Percentiles rank a stretch among this genome's conserved stretches.
Evolutionary conservation across 2,329 filamentous ascomycete genomes (phyloP).

Genomic region (Penicillium sp.): DNA sequence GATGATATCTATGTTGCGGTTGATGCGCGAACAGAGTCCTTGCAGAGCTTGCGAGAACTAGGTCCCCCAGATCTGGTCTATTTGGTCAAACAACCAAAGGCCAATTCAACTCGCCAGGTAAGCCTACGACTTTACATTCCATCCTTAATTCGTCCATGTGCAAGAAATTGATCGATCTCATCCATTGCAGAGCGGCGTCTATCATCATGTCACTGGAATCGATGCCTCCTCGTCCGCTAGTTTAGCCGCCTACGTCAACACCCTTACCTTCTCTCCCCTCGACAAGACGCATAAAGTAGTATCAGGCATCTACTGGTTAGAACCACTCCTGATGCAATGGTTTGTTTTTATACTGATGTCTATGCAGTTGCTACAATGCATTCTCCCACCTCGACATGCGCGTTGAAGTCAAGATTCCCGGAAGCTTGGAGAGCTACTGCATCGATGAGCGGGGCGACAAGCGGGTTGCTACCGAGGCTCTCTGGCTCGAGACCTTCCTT

Average conservation of each 20-base stretch:
- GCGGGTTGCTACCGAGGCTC: constrained; percentile 83
- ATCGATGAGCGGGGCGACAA: constrained; percentile 96
- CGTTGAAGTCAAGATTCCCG: constrained; percentile 94
- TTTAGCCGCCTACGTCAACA: constrained; percentile 97
- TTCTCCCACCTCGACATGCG: constrained; percentile 98
- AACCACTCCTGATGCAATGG: neutral
- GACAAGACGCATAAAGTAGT: constrained; percentile 86
- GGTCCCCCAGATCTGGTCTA: constrained; percentile 95
- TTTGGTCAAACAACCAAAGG: constrained; percentile 73
- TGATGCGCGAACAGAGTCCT: constrained; percentile 85
- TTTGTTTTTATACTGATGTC: constrained; percentile 14
- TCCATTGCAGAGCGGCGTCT: constrained; percentile 71
- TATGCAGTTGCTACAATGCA: constrained; percentile 88
- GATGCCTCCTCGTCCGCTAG: constrained; percentile 97
- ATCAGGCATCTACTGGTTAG: constrained; percentile 89
- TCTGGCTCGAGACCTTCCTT: constrained; percentile 97
- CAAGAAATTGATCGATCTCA: constrained; percentile 7
- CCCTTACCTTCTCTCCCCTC: constrained; percentile 83
- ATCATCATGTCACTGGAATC: constrained; percentile 96
- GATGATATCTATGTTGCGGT: constrained; percentile 80
- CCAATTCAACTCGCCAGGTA: constrained; percentile 59
- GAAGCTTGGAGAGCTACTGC: constrained; percentile 94
- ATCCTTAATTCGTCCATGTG: neutral
- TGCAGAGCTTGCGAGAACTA: constrained; percentile 82
- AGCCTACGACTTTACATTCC: constrained; percentile 5